Conservation (phyloP, 2,329 filamentous ascomycete genomes). For the Cyanodermella asteris region DNA sequence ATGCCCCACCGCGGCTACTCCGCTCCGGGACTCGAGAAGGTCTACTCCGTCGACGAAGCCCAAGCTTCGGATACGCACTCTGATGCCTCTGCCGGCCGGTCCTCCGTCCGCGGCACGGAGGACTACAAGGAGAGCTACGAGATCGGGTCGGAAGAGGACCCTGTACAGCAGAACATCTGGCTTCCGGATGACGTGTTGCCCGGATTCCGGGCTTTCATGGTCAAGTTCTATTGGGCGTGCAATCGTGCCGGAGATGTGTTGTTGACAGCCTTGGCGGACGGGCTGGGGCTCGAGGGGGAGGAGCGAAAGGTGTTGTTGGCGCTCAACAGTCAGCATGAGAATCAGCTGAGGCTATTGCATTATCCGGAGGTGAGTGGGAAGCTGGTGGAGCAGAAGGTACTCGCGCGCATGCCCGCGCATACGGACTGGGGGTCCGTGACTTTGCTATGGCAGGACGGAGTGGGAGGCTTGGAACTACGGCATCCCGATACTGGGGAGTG, state of each 20-base stretch:
- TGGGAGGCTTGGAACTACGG: slow-evolving; percentile 25
- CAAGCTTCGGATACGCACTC: too few species aligned
- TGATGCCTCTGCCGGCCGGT: too few species aligned
- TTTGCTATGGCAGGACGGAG: slow-evolving; percentile 31
- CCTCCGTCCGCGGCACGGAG: too few species aligned
- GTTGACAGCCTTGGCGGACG: slow-evolving; percentile 19
- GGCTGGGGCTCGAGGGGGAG: slow-evolving; percentile 24
- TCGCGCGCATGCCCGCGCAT: slow-evolving; percentile 29
- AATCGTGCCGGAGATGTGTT: slow-evolving; percentile 19
- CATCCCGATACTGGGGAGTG: slow-evolving; percentile 16
- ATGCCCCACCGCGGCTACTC: slow-evolving; percentile 12
- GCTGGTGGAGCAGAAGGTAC: slow-evolving; percentile 19
- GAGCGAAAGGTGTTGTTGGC: slow-evolving; percentile 18
- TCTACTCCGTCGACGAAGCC: slow-evolving; percentile 3
- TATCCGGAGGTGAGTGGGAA: slow-evolving; percentile 28
- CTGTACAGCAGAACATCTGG: slow-evolving; percentile 24
- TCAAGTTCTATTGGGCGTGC: slow-evolving; percentile 18
- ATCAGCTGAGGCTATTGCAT: slow-evolving; percentile 38
- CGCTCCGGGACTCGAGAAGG: slow-evolving; percentile 3
- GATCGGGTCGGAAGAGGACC: slow-evolving; percentile 21
- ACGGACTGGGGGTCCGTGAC: slow-evolving; percentile 30
- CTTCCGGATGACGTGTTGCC: slow-evolving; percentile 22
- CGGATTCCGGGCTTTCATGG: slow-evolving; percentile 18
- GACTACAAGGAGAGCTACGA: slow-evolving; percentile 21
- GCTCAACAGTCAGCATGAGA: slow-evolving; percentile 32